Evolutionary conservation across 2,329 filamentous ascomycete species (phyloP).

Genomic region (Diaporthe sp.): DNA sequence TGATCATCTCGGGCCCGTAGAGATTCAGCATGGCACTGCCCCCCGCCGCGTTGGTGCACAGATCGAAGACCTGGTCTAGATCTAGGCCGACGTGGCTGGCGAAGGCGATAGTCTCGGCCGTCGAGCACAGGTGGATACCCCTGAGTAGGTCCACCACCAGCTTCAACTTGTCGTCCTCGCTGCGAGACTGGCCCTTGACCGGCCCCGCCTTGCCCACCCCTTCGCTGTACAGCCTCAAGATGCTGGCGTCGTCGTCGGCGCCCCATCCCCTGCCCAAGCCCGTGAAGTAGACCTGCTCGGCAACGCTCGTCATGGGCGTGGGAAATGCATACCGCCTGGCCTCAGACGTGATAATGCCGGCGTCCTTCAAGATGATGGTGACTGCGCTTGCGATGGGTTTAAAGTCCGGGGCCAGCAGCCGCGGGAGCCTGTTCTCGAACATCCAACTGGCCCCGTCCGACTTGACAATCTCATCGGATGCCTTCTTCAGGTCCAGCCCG

Average conservation of each 20-base stretch:
- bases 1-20: constrained; percentile 56
- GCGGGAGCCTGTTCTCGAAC: constrained; percentile 70
- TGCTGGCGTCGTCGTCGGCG: constrained; percentile 59
- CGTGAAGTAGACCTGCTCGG: constrained; percentile 76
- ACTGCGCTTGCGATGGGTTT: constrained; percentile 70
- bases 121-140: constrained; percentile 60
- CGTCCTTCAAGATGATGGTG: constrained; percentile 73
- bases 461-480: constrained; percentile 59
- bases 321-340: constrained; percentile 71
- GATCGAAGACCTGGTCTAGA: constrained; percentile 60
- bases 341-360: constrained; percentile 77
- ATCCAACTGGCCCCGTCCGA: constrained; percentile 72
- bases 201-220: constrained; percentile 52
- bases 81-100: constrained; percentile 58
- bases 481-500: constrained; percentile 63
- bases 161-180: constrained; percentile 54
- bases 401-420: constrained; percentile 67
- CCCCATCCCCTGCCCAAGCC: constrained; percentile 70
- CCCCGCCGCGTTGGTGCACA: constrained; percentile 62
- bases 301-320: constrained; percentile 71
- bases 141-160: constrained; percentile 57
- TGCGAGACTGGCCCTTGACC: constrained; percentile 47
- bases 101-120: constrained; percentile 60
- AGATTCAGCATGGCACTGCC: constrained; percentile 56
- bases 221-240: constrained; percentile 60